Evolutionary conservation across 2,329 filamentous ascomycete genomes (phyloP).

Genomic region (Nemania serpens): DNA sequence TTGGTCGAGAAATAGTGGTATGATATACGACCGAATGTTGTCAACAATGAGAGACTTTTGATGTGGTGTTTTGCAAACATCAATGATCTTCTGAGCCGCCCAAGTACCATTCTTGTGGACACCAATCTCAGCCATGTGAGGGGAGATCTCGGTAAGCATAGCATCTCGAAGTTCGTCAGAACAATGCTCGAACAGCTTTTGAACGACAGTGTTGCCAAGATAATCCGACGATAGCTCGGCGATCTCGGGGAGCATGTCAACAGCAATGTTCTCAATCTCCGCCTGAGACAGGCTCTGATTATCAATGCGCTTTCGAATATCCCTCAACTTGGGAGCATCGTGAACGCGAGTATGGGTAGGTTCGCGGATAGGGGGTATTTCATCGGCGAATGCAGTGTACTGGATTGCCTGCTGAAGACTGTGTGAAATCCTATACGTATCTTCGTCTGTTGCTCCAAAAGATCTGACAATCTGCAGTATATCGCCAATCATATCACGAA

Average conservation of each 20-base stretch:
- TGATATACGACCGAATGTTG: conserved; percentile 80
- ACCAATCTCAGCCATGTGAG: conserved; percentile 93
- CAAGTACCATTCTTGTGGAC: conserved; percentile 99
- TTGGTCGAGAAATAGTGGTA: conserved; percentile 93
- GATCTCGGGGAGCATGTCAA: conserved; percentile 95
- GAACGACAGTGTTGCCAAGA: conserved; percentile 97
- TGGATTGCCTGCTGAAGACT: conserved; percentile 78
- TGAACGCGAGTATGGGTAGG: conserved; percentile 87
- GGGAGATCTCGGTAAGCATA: conserved; percentile 86
- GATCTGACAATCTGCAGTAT: conserved; percentile 86
- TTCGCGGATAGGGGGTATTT: conserved; percentile 88
- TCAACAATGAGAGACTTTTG: conserved; percentile 88
- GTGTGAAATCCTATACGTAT: conserved; percentile 71
- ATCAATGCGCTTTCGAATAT: conserved; percentile 97
- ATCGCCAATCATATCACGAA: conserved; percentile 79
- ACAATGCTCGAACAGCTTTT: conserved; percentile 97
- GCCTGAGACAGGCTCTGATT: conserved; percentile 84
- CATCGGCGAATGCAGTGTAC: conserved; percentile 72
- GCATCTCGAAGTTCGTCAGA: conserved; percentile 87
- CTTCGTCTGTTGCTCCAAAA: conserved; percentile 83
- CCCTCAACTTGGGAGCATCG: conserved; percentile 90
- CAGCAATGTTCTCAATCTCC: conserved; percentile 90
- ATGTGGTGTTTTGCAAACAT: conserved; percentile 82
- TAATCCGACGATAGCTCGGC: conserved; percentile 95
- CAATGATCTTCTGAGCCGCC: conserved; percentile 99